Base-by-base conservation (phyloP, 768 basidiomycete genomes). In the Symmetrospora coprosmae region DNA sequence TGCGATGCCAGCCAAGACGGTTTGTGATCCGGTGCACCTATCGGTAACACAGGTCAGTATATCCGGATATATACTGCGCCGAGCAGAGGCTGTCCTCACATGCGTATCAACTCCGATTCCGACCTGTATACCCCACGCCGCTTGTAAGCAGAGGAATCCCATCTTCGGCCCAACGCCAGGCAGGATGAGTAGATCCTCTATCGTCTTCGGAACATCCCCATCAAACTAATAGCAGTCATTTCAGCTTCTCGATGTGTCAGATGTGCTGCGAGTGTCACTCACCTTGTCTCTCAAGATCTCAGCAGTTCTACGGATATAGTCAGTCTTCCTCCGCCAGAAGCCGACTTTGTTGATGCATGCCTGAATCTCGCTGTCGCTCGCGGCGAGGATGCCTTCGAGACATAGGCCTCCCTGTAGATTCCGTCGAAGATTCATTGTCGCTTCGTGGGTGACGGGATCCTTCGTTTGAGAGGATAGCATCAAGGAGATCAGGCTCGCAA, bases 391-490 rank as follows among this genome's bases (percentile, higher is more conserved):
- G 0, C 77, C 80, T n/a, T 82, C 78, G 1, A 91, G 75, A 1
- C 82, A 83, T 23, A 99, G 71, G n/a, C 80, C 82, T 0, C 87
- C 87, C 1, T 87, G 86, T 2, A 99, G 71, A 0, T 81, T 80
- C 1, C 71, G 69, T 17, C 88, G 82, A 1, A 96, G 78, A 62
- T 83, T 85, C 2, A 74, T 70, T 1, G 91, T 80, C 0, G 91
- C 91, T 0, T 83, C 80, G 56, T 85, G 80, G 5, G 69, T 65
- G 16, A 67, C 58, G 9, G 60, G 62, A 33, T 66, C 69, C 63
- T 91, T 96, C 3, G 92, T 96, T 71, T 97, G 92, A 1, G 88
- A 88, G 9, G 86, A 89, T 1, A 97, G 79, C 88, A 96, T 94
- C 43, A 99, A 77, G 2, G 90, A 87, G 6, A 99, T 80, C 21